These are phyloP conservation scores for Tuber calosporum DNA, from an alignment of 495 filamentous ascomycete species.

Conservation along the genomic window DNA sequence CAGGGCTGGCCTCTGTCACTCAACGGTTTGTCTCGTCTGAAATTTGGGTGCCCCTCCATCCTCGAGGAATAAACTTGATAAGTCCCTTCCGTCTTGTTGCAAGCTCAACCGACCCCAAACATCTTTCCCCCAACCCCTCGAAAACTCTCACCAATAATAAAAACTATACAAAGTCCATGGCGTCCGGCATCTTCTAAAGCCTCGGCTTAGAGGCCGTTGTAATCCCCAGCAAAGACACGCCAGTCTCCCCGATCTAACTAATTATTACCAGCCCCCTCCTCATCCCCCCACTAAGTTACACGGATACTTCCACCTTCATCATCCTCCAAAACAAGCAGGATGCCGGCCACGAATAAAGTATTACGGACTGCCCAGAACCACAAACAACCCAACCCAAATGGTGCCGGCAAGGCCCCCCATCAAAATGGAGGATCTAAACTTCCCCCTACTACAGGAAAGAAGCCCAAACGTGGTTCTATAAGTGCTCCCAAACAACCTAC, in stretches of 20 bases:
- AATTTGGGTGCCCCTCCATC: not conserved
- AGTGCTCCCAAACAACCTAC: conserved; percentile 40
- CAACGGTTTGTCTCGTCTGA: not conserved
- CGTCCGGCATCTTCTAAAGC: conserved; percentile 40
- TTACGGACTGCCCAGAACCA: conserved; percentile 33
- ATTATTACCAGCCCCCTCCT: conserved; percentile 3
- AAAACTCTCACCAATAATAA: conserved; percentile 12
- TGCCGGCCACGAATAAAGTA: conserved; percentile 23
- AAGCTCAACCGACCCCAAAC: conserved; percentile 17
- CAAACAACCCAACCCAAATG: conserved; percentile 25
- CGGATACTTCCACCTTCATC: conserved; percentile 11
- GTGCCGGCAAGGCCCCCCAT: conserved; percentile 44
- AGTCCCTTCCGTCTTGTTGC: not conserved
- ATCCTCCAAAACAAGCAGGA: conserved; percentile 18
- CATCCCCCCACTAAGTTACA: conserved; percentile 11
- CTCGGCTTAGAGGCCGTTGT: conserved; percentile 40
- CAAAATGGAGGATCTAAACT: conserved; percentile 23
- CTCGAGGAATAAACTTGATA: no score
- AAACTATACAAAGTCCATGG: conserved; percentile 30
- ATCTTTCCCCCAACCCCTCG: conserved; percentile 10
- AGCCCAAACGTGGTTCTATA: conserved; percentile 45
- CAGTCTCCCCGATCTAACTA: conserved; percentile 10
- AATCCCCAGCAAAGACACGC: conserved; percentile 19
- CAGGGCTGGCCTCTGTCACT: not conserved
- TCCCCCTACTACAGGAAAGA: conserved; percentile 23